A percentile compares a stretch with the other conserved stretches of the same genome.
phyloP scores from a whole-genome alignment of 129 eudicot species.

The Logfia minima region DNA sequence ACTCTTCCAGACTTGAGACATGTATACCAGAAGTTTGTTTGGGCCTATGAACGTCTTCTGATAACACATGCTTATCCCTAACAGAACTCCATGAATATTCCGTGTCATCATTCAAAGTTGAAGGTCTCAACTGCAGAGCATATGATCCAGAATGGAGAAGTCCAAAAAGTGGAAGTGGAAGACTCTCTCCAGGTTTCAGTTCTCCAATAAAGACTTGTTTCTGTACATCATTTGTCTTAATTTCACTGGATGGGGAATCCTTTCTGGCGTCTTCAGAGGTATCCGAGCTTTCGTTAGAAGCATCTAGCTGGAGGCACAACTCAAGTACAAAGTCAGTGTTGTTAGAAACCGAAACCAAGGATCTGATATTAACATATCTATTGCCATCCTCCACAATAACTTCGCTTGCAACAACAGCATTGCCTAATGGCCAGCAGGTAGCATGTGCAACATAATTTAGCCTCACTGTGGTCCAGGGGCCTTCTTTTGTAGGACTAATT shows the following conservation, averaged over 20 bases:
- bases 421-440: conserved; percentile 90
- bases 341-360: conserved; percentile 82
- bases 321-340: conserved; percentile 64
- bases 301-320: conserved; percentile 54
- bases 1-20: conserved; percentile 62
- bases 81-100: conserved; percentile 85
- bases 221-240: conserved; percentile 32
- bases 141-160: conserved; percentile 53
- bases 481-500: conserved; percentile 82
- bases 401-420: conserved; percentile 95
- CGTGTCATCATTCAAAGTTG: conserved; percentile 34
- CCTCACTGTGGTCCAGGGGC: conserved; percentile 91
- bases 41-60: conserved; percentile 39
- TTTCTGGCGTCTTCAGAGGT: conserved; percentile 29
- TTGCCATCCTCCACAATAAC: conserved; percentile 75
- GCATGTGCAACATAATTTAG: conserved; percentile 90
- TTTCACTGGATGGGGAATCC: conserved; percentile 26
- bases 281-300: conserved; percentile 35
- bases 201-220: conserved; percentile 52
- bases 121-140: conserved; percentile 69
- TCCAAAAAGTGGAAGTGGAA: conserved; percentile 83
- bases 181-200: conserved; percentile 64
- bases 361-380: conserved; percentile 83
- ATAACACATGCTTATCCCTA: conserved; percentile 43
- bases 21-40: conserved; percentile 51